A percentile compares a stretch with the other conserved stretches of the same genome.
Conservation (phyloP, 116 monocot species). For the Cymodocea nodosa region DNA sequence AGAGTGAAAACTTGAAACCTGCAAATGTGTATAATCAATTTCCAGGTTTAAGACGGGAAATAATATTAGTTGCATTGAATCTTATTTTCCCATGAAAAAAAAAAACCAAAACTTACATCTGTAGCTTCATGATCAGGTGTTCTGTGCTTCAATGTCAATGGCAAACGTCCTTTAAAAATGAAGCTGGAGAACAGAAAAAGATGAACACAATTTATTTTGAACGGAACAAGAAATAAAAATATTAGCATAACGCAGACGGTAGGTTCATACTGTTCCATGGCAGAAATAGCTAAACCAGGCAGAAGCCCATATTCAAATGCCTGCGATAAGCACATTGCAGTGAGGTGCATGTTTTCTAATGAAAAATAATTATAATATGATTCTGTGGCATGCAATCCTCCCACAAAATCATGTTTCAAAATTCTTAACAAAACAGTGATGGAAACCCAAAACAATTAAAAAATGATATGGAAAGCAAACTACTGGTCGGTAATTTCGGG, state of each 20-base stretch:
- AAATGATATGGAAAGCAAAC: background rate
- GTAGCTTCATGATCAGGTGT: constrained; percentile 94
- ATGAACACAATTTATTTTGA: background rate
- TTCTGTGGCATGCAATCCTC: background rate
- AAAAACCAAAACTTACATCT: constrained; percentile 33
- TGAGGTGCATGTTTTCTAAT: constrained; percentile 2
- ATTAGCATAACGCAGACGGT: background rate
- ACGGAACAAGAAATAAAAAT: background rate
- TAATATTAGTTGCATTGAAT: background rate
- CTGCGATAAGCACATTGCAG: constrained; percentile 18
- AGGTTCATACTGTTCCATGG: constrained; percentile 58
- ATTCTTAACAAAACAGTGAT: background rate
- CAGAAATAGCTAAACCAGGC: constrained; percentile 85
- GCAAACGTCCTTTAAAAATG: constrained; percentile 58
- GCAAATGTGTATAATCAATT: constrained; percentile 1
- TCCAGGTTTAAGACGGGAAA: background rate
- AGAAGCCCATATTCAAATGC: constrained; percentile 88
- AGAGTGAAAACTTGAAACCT: constrained; percentile 56
- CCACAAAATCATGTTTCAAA: background rate
- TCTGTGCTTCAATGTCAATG: constrained; percentile 81
- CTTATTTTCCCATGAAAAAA: background rate
- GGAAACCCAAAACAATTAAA: background rate
- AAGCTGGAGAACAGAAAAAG: constrained; percentile 34
- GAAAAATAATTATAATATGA: background rate
- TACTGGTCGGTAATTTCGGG: constrained; percentile 88